Percentiles rank a stretch among this genome's conserved stretches.
These are phyloP conservation scores for Begonia loranthoides DNA, from an alignment of 306 rosid species.

Conservation along the genomic window DNA sequence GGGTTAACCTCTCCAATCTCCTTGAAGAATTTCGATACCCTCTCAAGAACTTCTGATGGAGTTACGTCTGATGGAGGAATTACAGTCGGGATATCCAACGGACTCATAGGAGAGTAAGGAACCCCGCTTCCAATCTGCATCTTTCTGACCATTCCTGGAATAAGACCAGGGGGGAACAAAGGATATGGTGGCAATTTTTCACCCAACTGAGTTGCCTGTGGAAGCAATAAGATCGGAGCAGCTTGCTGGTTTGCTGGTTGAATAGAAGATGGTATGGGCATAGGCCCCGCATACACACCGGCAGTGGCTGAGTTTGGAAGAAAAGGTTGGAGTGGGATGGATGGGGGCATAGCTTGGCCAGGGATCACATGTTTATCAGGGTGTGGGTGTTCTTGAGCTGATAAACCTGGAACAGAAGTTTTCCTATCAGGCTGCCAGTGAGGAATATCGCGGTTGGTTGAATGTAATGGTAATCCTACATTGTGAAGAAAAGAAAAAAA, in stretches of 20 bases:
- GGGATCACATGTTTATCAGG: conserved; percentile 41
- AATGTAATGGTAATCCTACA: conserved; percentile 44
- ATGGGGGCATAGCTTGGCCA: conserved; percentile 42
- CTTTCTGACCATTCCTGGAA: conserved; percentile 96
- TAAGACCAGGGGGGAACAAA: conserved; percentile 91
- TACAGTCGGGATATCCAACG: conserved; percentile 65
- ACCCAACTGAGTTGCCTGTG: conserved; percentile 28
- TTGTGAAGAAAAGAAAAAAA: conserved; percentile 6
- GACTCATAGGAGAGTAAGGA: conserved; percentile 83
- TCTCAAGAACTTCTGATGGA: conserved; percentile 66
- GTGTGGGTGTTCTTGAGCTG: conserved; percentile 57
- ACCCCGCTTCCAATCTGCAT: conserved; percentile 99
- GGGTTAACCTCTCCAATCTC: conserved; percentile 96
- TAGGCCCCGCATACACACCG: conserved; percentile 47
- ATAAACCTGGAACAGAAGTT: conserved; percentile 30
- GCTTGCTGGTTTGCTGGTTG: conserved; percentile 51
- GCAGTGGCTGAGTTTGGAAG: conserved; percentile 48
- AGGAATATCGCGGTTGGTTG: conserved; percentile 29
- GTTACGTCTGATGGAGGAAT: conserved; percentile 50
- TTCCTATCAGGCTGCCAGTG: conserved; percentile 78
- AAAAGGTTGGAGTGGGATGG: conserved; percentile 45
- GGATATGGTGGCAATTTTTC: conserved; percentile 91
- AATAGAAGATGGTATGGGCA: conserved; percentile 53
- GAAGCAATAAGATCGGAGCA: conserved; percentile 39
- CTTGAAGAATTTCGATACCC: conserved; percentile 75